Evolutionary conservation across 2,329 filamentous ascomycete species (phyloP), one percentile per base, ranked within the genome.

Genomic region (Fusarium keratoplasticum): DNA sequence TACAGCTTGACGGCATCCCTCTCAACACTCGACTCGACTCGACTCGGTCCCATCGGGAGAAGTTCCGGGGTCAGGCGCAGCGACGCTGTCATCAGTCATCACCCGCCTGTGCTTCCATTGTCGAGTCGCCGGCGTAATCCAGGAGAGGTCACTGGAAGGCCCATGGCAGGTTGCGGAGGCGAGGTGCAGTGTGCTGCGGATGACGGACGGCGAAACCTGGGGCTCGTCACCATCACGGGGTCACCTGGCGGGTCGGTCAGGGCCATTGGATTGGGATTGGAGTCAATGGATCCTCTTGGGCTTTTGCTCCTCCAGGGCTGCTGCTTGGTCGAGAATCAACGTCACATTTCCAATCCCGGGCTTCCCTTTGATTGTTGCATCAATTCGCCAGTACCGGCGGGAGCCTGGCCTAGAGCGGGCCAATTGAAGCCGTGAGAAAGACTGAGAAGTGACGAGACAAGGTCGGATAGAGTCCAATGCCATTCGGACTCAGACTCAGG

Each of bases 181-280:
- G 76, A 77, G 69, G 72, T 78, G 76, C 76, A 78, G 76, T 44
- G 62, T 67, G 47, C 67, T 76, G 71, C 69, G 74, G 71, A 77
- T 78, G 76, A 77, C 76, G 61, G 61, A 59, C 64, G 65, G 70
- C 64, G 68, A 75, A 78, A 73, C 67, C 71, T 76, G 74, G 76
- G 71, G 68, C 65, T 76, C 69, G 47, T 74, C 69, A 67, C 36
- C 63, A 74, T 73, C 71, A 73, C 75, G 76, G 69, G 72, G 73
- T 74, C 76, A 78, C 70, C 70, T 70, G 74, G 66, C 57, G 50
- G 65, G 64, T 74, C 70, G 68, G 63, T 27, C 69, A 70, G 69
- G 69, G 66, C 44, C 63, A 61, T 47, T 29, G 47, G 54, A 71
- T 58, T 66, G 70, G 68, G 64, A 65, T 62, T 66, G 66, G 63